Evolutionary conservation across 176 grass and related monocot genomes (phyloP), one percentile per base, ranked within the genome.

Genomic region (Tillandsia fasciculata): DNA sequence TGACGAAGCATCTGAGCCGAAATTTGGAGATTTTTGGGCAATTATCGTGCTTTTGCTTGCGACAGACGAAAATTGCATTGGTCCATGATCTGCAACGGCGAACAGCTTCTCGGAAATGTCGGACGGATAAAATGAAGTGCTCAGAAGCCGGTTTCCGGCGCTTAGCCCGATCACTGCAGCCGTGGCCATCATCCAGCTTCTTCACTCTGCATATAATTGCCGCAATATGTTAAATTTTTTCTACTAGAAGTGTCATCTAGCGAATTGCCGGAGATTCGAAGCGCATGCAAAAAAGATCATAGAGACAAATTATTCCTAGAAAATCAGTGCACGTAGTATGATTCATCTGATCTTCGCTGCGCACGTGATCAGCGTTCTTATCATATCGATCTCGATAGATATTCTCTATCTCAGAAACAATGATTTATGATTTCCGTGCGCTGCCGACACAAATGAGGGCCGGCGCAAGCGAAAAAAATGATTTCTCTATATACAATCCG

Each of bases 141-240:
- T 85, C 0, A 93, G 84, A 56, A 96, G 89, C 56, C 94, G 78
- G 56, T 99, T 99, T 64, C 87, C 86, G 8, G 89, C 71, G 72
- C 89, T 99, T 67, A 93, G 80, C 50, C 94, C 87, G 67, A 99
- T 78, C 81, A 99, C 78, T 67, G 94, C 84, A 70, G 86, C 84
- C 53, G 87, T 82, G 47, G 84, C 87, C 80, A 83, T 91, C 83
- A 81, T 89, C 67, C 26, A 28, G 64, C 47, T 47, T 52, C 26
- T 28, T 70, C 23, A 68, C 49, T 65, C 84, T 76, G 79, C 24
- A 51, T 26, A 76, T 12, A 77, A 64, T 14, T 14, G 49, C 10
- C 3, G 12, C 23, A 58, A 10, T 0, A 13, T 49, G 50, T 76
- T 28, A 69, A 50, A 2, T 9, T 63, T 12, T 8, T 8, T 14